phyloP scores from a whole-genome alignment of 2,329 filamentous ascomycete genomes.

The Hymenoscyphus fraxineus region DNA sequence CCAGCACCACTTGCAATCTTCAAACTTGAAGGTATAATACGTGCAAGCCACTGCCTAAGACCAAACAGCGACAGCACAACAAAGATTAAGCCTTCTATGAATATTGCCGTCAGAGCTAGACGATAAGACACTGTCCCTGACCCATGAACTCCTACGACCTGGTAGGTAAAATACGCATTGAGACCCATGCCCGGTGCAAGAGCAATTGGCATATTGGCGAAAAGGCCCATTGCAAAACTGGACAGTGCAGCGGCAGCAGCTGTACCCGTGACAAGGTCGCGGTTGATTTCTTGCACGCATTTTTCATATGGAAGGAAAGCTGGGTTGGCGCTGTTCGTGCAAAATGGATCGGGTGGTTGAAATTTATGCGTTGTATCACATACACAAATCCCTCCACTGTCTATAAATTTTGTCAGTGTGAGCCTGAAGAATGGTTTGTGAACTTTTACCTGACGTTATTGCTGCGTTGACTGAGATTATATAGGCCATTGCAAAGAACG shows the following conservation, averaged over 20 bases:
- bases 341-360: constrained; percentile 19
- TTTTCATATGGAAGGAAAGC: constrained; percentile 62
- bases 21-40: constrained; percentile 77
- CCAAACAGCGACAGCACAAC: constrained; percentile 74
- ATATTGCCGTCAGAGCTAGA: constrained; percentile 79
- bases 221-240: constrained; percentile 78
- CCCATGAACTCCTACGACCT: constrained; percentile 72
- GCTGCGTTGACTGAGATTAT: constrained; percentile 64
- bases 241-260: constrained; percentile 76
- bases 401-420: constrained; percentile 13
- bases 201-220: constrained; percentile 71
- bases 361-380: constrained; percentile 17
- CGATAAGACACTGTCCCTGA: constrained; percentile 68
- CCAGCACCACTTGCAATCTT: constrained; percentile 84
- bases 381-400: constrained; percentile 27
- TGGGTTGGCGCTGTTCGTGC: constrained; percentile 22
- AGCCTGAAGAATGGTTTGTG: neutral
- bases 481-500: constrained; percentile 65
- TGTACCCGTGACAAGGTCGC: constrained; percentile 79
- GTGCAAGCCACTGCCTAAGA: constrained; percentile 82
- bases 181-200: constrained; percentile 75
- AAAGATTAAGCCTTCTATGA: constrained; percentile 85
- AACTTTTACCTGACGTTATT: constrained; percentile 38
- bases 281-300: constrained; percentile 50
- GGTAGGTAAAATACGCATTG: constrained; percentile 82